Base-by-base conservation (phyloP, 169 alveolate species). In the Cryptosporidium sp. region DNA sequence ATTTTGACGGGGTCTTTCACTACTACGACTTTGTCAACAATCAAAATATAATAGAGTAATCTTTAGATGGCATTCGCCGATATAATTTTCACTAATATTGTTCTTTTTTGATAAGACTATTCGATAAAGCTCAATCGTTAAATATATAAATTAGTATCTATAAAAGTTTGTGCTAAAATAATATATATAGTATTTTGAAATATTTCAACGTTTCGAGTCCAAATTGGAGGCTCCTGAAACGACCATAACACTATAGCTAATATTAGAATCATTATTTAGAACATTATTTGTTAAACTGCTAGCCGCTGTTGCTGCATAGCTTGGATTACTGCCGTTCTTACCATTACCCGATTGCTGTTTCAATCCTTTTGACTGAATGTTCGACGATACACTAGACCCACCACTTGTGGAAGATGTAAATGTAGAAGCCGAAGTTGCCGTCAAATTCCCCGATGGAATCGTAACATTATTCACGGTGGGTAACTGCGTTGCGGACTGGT, bases 231-330 rank as follows among this genome's bases (percentile, higher is more conserved):
- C 75, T n/a, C 89, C 89, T 4, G 89, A 80, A 29, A 65, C 89
- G 10, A 80, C 89, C 67, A 80, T 80, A 14, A 80, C 89, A 62
- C 89, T 80, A 65, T 80, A 80, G 62, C 89, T 80, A 65, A 80
- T 65, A 9, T 65, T 80, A 21, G 89, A 65, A 58, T 80, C 75
- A 37, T 23, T 80, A 31, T 65, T 65, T 60, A 80, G n/a, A 12
- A 60, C 89, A 9, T 75, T 42, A 65, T 42, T 80, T 23, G 89
- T 62, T 42, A 80, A 45, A 44, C 89, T 80, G 14, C 89, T 80
- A 1, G 89, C 89, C 1, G 89, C 89, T 2, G 89, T 80, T 14
- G 89, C 89, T 12, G 89, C 89, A 80, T 80, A 80, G 45, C 89
- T 80, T 26, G 75, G 69, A 73, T 21, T 73, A 31, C 75, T 53